Percentiles rank a stretch among this genome's conserved stretches.
Evolutionary conservation across 2,329 filamentous ascomycete species (phyloP).

Genomic region (Fusarium protoensiforme): DNA sequence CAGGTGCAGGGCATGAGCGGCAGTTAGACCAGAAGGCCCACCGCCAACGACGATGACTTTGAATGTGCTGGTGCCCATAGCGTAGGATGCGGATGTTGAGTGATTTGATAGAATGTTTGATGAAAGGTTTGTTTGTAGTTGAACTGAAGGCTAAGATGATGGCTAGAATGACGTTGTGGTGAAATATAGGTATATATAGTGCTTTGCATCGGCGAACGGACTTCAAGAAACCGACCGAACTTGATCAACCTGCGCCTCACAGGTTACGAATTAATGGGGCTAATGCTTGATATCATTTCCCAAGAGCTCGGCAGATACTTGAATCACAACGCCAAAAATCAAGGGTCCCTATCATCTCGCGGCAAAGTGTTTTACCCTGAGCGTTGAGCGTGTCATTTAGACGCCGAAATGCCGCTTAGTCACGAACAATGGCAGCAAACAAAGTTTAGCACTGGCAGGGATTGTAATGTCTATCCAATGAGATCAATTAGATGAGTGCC

Average conservation of each 20-base stretch:
- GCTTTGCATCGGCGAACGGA: not conserved
- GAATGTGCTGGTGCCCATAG: not conserved
- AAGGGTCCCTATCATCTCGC: not conserved
- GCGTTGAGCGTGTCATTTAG: not conserved
- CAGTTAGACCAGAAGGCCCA: slow-evolving; percentile 44
- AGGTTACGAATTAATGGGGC: not conserved
- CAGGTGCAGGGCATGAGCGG: slow-evolving; percentile 44
- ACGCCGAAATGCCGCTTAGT: not conserved
- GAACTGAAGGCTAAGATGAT: not conserved
- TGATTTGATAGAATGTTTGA: not conserved
- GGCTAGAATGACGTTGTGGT: not conserved
- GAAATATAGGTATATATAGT: not conserved
- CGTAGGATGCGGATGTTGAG: too few relatives aligned
- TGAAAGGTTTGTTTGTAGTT: not conserved
- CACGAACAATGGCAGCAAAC: not conserved
- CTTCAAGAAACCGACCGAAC: not conserved
- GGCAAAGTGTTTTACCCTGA: not conserved
- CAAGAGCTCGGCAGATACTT: not conserved
- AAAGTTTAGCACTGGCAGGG: not conserved
- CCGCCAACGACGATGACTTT: slow-evolving; percentile 46
- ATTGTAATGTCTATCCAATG: not conserved
- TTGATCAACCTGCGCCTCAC: not conserved
- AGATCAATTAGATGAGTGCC: not conserved
- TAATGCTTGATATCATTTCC: not conserved
- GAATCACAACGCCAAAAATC: not conserved